A percentile compares a stretch with the other conserved stretches of the same genome.
phyloP scores from a whole-genome alignment of 257 asterid species.

The Leonotis leonurus region DNA sequence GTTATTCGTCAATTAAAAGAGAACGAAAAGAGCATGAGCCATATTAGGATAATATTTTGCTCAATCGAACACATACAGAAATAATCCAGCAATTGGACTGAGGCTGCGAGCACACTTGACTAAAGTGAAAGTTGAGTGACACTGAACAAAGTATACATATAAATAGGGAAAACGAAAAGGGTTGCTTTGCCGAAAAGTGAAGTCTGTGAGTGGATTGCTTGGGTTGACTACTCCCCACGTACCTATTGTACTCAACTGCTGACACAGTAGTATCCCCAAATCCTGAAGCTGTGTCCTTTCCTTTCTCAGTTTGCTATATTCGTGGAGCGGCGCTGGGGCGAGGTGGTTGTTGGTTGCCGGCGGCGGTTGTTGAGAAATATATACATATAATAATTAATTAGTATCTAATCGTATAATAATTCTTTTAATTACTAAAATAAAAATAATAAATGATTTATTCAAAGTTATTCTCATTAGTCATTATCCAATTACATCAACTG shows the following conservation, averaged over 20 bases:
- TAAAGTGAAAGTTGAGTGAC: background rate
- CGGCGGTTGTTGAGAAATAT: background rate
- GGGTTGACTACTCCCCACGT: background rate
- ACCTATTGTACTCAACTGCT: background rate
- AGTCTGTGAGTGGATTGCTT: background rate
- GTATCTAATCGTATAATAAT: too few species aligned
- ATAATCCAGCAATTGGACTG: background rate
- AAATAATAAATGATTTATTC: too few species aligned
- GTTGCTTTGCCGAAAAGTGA: conserved; percentile 20
- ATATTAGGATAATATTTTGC: background rate
- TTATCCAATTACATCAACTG: too few species aligned
- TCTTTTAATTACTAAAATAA: too few species aligned
- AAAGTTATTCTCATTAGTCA: too few species aligned
- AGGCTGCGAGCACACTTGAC: background rate
- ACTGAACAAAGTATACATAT: background rate
- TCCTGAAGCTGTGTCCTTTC: background rate
- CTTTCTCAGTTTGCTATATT: background rate
- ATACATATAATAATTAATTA: too few species aligned
- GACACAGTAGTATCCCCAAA: background rate
- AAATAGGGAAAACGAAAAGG: background rate
- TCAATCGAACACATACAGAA: conserved; percentile 2
- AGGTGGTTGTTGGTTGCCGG: background rate
- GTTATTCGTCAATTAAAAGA: background rate
- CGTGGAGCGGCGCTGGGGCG: background rate
- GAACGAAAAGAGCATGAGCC: background rate